A percentile compares a stretch with the other conserved stretches of the same genome.
phyloP scores from a whole-genome alignment of 257 asterid species.

The Rehmannia glutinosa region DNA sequence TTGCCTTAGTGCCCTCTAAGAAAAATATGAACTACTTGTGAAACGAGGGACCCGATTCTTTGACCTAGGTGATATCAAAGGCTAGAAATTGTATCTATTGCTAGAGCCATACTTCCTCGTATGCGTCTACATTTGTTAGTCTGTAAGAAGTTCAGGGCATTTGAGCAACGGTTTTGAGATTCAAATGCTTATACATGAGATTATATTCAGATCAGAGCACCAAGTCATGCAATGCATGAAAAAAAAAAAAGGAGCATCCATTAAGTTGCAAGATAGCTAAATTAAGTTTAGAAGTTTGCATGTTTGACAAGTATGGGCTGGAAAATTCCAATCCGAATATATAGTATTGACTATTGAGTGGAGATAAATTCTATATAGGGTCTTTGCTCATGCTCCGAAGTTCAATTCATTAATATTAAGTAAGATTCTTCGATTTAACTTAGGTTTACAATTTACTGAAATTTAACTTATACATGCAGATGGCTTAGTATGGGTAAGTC shows the following conservation, averaged over 20 bases:
- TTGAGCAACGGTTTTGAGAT: neutral
- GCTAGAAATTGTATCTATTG: no score
- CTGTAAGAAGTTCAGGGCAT: neutral
- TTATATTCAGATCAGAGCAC: neutral
- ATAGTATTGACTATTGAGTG: neutral
- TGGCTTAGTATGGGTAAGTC: constrained; percentile 82
- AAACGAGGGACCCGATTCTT: no score
- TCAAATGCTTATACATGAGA: neutral
- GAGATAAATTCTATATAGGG: neutral
- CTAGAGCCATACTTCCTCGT: neutral
- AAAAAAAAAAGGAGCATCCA: neutral
- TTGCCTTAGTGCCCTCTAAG: no score
- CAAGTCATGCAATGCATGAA: no score
- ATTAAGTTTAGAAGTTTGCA: no score
- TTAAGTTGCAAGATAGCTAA: neutral
- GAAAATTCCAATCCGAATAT: neutral
- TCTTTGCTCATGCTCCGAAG: no score
- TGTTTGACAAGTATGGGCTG: no score
- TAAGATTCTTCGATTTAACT: neutral
- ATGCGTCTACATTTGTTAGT: neutral
- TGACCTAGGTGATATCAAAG: no score
- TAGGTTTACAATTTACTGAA: constrained; percentile 6
- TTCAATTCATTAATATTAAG: neutral
- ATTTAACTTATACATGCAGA: constrained; percentile 38
- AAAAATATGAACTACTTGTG: no score